Evolutionary conservation across 179 eudicot species (phyloP).

Genomic region (Sideroxylon spinosum): DNA sequence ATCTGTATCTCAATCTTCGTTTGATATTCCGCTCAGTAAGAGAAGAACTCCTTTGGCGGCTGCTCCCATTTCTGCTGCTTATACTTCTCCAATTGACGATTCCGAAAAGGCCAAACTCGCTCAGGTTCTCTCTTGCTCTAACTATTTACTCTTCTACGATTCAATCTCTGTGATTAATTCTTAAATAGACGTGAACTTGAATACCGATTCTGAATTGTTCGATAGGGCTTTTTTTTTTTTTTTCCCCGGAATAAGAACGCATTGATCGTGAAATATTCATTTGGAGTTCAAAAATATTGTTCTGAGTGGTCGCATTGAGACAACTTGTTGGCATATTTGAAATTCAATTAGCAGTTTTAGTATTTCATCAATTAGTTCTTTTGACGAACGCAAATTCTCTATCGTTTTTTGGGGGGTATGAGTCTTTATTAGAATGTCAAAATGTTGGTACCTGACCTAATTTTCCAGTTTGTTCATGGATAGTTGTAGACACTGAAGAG

Average conservation of each 20-base stretch:
- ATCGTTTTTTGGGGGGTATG: background rate
- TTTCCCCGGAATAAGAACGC: background rate
- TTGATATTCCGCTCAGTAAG: constrained; percentile 16
- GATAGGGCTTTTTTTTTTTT: background rate
- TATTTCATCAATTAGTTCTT: background rate
- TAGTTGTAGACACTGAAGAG: background rate
- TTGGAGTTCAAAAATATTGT: background rate
- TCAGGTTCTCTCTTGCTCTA: constrained; percentile 39
- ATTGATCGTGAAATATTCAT: background rate
- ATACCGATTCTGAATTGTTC: background rate
- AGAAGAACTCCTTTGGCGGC: constrained; percentile 22
- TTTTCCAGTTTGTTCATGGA: background rate
- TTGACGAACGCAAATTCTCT: no score
- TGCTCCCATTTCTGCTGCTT: constrained; percentile 37
- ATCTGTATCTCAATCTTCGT: constrained; percentile 15
- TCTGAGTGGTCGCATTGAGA: background rate
- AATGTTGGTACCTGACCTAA: no score
- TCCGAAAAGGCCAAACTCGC: constrained; percentile 69
- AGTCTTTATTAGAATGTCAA: background rate
- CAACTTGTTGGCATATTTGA: background rate
- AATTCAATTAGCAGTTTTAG: background rate
- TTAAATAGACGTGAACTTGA: background rate
- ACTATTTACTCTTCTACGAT: background rate
- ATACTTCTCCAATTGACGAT: constrained; percentile 38
- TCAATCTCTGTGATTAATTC: background rate